These are phyloP conservation scores for Botrytis aclada DNA, from an alignment of 2,329 filamentous ascomycete species.

Conservation along the genomic window DNA sequence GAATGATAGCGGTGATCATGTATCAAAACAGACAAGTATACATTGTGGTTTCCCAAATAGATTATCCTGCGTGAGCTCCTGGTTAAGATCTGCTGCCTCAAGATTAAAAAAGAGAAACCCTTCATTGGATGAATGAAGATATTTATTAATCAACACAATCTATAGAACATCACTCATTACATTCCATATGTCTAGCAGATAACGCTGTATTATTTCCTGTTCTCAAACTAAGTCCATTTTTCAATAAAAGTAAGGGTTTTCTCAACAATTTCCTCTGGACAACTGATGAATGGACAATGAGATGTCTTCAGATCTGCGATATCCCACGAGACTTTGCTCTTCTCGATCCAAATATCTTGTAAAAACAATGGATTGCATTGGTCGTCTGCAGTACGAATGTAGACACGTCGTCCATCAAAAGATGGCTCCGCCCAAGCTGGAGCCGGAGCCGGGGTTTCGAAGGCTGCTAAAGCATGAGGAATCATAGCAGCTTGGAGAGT, in stretches of 20 bases:
- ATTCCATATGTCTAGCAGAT: too few relatives aligned
- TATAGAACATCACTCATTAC: not conserved
- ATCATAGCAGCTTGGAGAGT: not conserved
- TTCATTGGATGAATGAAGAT: too few relatives aligned
- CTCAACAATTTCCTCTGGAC: not conserved
- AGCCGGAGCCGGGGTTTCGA: not conserved
- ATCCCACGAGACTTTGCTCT: not conserved
- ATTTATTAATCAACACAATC: not conserved
- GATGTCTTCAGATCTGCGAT: not conserved
- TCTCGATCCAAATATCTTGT: not conserved
- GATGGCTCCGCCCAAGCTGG: not conserved
- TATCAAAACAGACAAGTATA: not conserved
- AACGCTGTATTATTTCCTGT: not conserved
- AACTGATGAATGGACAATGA: not conserved
- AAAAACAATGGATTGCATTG: not conserved
- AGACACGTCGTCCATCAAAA: not conserved
- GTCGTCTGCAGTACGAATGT: not conserved
- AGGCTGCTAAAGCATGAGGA: not conserved
- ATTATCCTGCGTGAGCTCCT: not conserved
- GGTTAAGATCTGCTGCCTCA: not conserved
- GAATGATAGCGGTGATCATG: not conserved
- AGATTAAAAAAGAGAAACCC: too few relatives aligned
- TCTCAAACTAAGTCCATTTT: not conserved
- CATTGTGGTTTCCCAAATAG: not conserved
- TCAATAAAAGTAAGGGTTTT: not conserved